Percentiles rank a stretch among this genome's conserved stretches.
Evolutionary conservation across 345 rosid genomes (phyloP).

Genomic region (Salix exigua): DNA sequence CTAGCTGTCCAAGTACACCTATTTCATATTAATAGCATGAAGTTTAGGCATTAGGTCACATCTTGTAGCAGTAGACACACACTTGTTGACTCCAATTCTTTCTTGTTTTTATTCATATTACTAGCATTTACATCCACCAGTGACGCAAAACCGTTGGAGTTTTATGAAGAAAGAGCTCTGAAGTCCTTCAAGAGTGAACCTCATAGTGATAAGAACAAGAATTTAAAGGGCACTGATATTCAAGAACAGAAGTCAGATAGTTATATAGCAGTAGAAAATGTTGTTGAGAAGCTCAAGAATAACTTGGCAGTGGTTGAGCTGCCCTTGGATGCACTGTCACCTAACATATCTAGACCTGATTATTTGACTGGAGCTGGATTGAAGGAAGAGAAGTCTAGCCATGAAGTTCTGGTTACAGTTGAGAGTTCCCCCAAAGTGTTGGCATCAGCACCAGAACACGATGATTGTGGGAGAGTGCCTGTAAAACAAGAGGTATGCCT

Average conservation of each 20-base stretch:
- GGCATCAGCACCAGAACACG: conserved; percentile 19
- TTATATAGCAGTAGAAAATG: conserved; percentile 29
- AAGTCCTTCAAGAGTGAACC: conserved; percentile 41
- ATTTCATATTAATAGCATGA: conserved; percentile 6
- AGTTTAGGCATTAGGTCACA: conserved; percentile 17
- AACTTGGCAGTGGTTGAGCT: conserved; percentile 31
- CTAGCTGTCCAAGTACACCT: not conserved
- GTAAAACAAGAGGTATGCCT: conserved; percentile 46
- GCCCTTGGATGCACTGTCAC: conserved; percentile 34
- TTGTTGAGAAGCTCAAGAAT: conserved; percentile 40
- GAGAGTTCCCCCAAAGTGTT: conserved; percentile 34
- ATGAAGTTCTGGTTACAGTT: conserved; percentile 29
- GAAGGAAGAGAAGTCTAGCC: conserved; percentile 42
- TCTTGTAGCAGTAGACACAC: conserved; percentile 27
- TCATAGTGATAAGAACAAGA: conserved; percentile 49
- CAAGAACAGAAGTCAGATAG: conserved; percentile 36
- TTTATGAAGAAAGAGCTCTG: conserved; percentile 62
- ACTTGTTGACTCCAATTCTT: conserved; percentile 35
- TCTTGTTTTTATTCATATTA: conserved; percentile 38
- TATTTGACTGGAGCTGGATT: conserved; percentile 36
- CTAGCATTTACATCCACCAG: conserved; percentile 65
- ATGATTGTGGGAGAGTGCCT: conserved; percentile 25
- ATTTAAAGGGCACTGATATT: conserved; percentile 32
- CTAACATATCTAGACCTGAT: conserved; percentile 27
- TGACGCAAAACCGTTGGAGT: conserved; percentile 67